These are phyloP conservation scores for Syzygium oleosum DNA, from an alignment of 345 rosid genomes.

Conservation along the genomic window DNA sequence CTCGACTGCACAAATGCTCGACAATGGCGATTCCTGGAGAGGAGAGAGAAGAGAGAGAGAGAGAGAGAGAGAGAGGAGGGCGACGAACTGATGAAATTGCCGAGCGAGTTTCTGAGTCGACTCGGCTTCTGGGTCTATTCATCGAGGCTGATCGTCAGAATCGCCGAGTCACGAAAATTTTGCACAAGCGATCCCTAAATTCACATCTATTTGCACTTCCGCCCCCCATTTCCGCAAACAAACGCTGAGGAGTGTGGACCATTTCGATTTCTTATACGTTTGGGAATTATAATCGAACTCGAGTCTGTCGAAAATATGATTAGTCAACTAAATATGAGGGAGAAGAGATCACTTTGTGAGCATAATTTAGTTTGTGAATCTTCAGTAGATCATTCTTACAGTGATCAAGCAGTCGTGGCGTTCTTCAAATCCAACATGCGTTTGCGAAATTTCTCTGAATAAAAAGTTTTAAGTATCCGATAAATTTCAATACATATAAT, in stretches of 20 bases:
- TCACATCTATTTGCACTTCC: not conserved
- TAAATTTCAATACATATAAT: not conserved
- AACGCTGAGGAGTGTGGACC: not conserved
- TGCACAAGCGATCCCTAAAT: not conserved
- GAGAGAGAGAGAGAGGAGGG: not conserved
- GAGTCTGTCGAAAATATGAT: fast-evolving
- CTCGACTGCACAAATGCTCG: not conserved
- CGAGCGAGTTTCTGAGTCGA: not conserved
- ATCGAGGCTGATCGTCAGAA: not conserved
- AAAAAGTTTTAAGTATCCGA: not conserved
- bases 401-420: not conserved
- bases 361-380: not conserved
- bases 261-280: not conserved
- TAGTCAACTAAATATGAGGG: fast-evolving
- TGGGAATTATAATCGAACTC: not conserved
- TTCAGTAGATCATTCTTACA: not conserved
- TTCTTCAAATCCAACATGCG: not conserved
- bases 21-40: not conserved
- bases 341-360: not conserved
- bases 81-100: not conserved
- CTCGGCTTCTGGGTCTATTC: not conserved
- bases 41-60: not conserved
- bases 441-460: not conserved
- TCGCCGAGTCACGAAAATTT: not conserved
- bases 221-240: not conserved